These are phyloP conservation scores for Pseudonitzschia delicatissima DNA, from an alignment of 108 stramenopile genomes.

Conservation along the genomic window DNA sequence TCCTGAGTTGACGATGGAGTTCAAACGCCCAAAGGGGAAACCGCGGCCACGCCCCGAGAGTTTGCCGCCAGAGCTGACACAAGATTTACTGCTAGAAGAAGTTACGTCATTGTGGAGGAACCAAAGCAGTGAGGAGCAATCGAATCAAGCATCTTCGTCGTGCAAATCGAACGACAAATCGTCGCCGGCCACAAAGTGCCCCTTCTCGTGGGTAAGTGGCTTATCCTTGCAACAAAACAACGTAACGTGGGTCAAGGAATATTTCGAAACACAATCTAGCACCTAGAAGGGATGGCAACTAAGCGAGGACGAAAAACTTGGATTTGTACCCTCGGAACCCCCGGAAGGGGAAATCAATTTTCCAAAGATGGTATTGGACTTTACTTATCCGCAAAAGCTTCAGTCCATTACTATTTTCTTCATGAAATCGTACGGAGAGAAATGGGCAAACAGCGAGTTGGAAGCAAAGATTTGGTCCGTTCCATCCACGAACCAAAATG, in stretches of 20 bases:
- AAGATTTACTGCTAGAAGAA: slow-evolving; percentile 53
- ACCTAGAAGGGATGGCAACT: slow-evolving; percentile 58
- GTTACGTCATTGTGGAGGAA: slow-evolving; percentile 55
- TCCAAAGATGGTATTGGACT: slow-evolving; percentile 20
- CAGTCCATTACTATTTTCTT: slow-evolving; percentile 59
- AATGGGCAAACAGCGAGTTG: slow-evolving; percentile 60
- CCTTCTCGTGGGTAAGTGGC: slow-evolving; percentile 65
- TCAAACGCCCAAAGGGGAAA: slow-evolving; percentile 26
- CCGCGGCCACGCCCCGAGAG: slow-evolving; percentile 56
- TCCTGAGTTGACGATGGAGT: slow-evolving; percentile 20
- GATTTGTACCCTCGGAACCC: slow-evolving; percentile 49
- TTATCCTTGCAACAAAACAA: slow-evolving; percentile 55
- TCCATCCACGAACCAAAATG: not conserved
- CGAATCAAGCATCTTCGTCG: not conserved
- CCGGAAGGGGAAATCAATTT: slow-evolving; percentile 7
- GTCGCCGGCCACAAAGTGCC: slow-evolving; percentile 33
- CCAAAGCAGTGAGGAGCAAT: slow-evolving; percentile 7
- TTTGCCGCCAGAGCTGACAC: slow-evolving; percentile 62
- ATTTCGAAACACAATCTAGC: slow-evolving; percentile 37
- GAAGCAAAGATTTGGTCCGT: slow-evolving; percentile 3
- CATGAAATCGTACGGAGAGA: slow-evolving; percentile 79
- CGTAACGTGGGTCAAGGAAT: slow-evolving; percentile 42
- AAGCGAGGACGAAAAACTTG: slow-evolving; percentile 55
- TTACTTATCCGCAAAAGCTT: slow-evolving; percentile 47
- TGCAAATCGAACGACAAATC: not conserved